Percentiles rank a stretch among this genome's conserved stretches.
phyloP scores from a whole-genome alignment of 805 yeast genomes.

The Millerozyma acaciae region DNA sequence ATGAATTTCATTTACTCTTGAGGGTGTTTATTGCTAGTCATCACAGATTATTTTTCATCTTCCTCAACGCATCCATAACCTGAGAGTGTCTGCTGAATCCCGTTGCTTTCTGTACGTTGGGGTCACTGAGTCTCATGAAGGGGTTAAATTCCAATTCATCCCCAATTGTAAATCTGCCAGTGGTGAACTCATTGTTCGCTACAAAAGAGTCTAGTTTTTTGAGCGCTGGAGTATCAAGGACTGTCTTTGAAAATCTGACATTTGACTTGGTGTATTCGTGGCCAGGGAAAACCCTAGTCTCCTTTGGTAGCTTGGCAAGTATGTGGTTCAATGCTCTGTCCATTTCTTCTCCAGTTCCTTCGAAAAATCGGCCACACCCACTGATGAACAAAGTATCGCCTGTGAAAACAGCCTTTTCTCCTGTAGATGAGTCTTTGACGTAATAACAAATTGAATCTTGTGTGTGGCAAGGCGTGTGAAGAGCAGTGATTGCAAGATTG shows the following conservation, averaged over 20 bases:
- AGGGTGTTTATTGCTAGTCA: background rate
- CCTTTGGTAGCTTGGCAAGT: conserved; percentile 59
- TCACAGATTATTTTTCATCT: conserved; percentile 60
- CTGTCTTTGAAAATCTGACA: conserved; percentile 68
- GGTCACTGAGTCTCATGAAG: conserved; percentile 75
- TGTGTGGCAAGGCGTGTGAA: conserved; percentile 97
- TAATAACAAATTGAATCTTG: conserved; percentile 92
- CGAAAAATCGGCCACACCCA: conserved; percentile 97
- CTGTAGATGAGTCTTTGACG: conserved; percentile 59
- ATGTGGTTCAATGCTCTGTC: conserved; percentile 56
- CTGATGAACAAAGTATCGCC: conserved; percentile 94
- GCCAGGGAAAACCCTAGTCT: conserved; percentile 83
- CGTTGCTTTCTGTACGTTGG: conserved; percentile 54
- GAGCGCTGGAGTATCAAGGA: conserved; percentile 54
- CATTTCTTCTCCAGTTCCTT: conserved; percentile 85
- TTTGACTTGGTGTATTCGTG: conserved; percentile 92
- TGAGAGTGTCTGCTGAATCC: conserved; percentile 47
- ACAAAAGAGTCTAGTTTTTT: conserved; percentile 50
- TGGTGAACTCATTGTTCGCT: conserved; percentile 60
- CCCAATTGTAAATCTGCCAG: conserved; percentile 79
- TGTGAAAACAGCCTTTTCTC: conserved; percentile 76
- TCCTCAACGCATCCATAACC: conserved; percentile 71
- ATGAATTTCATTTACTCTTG: no score
- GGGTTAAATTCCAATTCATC: conserved; percentile 87
- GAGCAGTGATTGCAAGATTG: conserved; percentile 62